Evolutionary conservation across 768 basidiomycete genomes (phyloP).

Genomic region (Cystofilobasidium macerans): DNA sequence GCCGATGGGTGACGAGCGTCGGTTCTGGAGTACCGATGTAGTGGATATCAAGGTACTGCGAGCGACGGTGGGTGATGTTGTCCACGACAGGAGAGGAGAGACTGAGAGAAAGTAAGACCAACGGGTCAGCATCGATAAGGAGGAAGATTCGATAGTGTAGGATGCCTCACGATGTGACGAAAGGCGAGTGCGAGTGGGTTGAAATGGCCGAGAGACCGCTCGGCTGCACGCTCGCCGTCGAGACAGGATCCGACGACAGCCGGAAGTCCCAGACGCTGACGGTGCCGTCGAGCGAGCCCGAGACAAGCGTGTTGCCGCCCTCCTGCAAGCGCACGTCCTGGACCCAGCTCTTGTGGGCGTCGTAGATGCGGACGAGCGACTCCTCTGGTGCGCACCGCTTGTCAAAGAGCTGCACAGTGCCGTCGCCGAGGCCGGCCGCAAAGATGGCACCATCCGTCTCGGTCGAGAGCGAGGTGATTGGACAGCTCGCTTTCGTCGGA

Average conservation of each 20-base stretch:
- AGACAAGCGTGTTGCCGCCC: slow-evolving; percentile 55
- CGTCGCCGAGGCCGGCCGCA: slow-evolving; percentile 85
- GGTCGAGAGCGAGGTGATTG: slow-evolving; percentile 71
- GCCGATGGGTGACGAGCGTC: slow-evolving; percentile 20
- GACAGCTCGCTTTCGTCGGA: slow-evolving; percentile 78
- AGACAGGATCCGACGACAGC: slow-evolving; percentile 48
- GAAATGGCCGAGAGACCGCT: slow-evolving; percentile 74
- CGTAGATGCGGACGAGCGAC: slow-evolving; percentile 67
- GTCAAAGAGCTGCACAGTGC: slow-evolving; percentile 79
- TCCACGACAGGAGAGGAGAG: slow-evolving; percentile 29
- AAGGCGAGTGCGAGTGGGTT: slow-evolving; percentile 66
- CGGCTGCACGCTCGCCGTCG: slow-evolving; percentile 55
- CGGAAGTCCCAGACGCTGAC: slow-evolving; percentile 87
- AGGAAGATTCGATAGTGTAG: slow-evolving; percentile 1
- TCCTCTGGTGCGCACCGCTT: slow-evolving; percentile 73
- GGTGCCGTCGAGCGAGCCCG: slow-evolving; percentile 78
- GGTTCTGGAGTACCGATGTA: slow-evolving; percentile 29
- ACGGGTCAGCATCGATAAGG: neutral
- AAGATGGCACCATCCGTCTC: slow-evolving; percentile 69
- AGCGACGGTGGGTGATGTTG: slow-evolving; percentile 29
- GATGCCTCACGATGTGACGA: slow-evolving; percentile 66
- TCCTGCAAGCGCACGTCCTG: slow-evolving; percentile 82
- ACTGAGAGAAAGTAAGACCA: neutral
- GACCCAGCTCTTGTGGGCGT: slow-evolving; percentile 73
- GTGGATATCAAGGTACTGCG: slow-evolving; percentile 34